Conservation (phyloP, 352 stramenopile species). For the Globisporangium irregulare region DNA sequence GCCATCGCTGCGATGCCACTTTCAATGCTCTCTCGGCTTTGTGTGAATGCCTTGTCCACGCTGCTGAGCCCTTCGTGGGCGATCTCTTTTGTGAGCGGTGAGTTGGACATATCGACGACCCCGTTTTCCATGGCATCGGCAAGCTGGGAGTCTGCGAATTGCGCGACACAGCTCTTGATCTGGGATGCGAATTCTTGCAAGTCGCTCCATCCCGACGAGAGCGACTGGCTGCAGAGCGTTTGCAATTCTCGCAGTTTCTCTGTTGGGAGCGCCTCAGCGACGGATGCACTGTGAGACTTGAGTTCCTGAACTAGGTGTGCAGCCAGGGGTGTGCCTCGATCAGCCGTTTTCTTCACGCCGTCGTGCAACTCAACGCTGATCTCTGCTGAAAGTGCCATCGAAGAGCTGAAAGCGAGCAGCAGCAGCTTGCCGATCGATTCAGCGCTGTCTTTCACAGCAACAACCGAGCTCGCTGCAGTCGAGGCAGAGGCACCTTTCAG, state of each 20-base stretch:
- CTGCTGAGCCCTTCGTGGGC: constrained; percentile 23
- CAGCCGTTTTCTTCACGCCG: neutral
- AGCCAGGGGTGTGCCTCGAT: neutral
- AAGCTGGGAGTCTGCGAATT: neutral
- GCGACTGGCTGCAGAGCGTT: neutral
- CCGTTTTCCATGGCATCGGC: neutral
- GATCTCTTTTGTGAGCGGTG: constrained; percentile 27
- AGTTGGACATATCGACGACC: constrained; percentile 27
- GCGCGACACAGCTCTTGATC: neutral
- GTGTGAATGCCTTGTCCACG: constrained; percentile 21
- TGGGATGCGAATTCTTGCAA: neutral
- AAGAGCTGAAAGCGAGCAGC: neutral
- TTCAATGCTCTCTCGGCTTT: constrained; percentile 31
- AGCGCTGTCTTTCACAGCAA: neutral
- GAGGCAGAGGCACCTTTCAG: neutral
- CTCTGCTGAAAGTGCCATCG: neutral
- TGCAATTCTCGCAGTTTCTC: constrained; percentile 9
- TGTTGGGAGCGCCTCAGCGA: constrained; percentile 11
- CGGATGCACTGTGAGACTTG: neutral
- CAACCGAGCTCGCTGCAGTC: neutral
- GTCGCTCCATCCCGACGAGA: neutral
- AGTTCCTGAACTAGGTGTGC: neutral
- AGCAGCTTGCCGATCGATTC: neutral
- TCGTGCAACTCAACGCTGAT: neutral
- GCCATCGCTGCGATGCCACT: constrained; percentile 22